Percentiles rank a stretch among this genome's conserved stretches.
These are phyloP conservation scores for Taphrina pruni DNA, from an alignment of 1,139 yeast genomes.

Conservation along the genomic window DNA sequence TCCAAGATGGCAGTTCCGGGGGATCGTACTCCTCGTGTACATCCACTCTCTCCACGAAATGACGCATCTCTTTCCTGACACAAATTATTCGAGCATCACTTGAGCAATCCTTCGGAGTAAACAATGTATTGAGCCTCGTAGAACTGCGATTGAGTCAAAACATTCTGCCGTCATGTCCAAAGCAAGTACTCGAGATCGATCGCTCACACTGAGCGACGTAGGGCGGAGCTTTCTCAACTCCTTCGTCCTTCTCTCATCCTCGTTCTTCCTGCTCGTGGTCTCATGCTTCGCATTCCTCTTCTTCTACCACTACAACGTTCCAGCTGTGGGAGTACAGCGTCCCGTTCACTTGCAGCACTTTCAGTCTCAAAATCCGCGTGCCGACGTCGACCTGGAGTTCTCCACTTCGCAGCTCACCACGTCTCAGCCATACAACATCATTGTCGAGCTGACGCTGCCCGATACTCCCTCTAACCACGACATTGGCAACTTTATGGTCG, in stretches of 20 bases:
- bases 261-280: constrained; percentile 22
- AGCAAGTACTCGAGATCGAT: neutral
- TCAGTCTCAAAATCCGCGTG: neutral
- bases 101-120: too few relatives aligned
- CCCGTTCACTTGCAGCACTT: constrained; percentile 26
- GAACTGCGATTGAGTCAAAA: too few relatives aligned
- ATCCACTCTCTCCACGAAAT: neutral
- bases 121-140: too few relatives aligned
- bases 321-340: constrained; percentile 13
- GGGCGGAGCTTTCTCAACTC: constrained; percentile 24
- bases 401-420: constrained; percentile 13
- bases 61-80: neutral
- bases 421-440: constrained; percentile 37
- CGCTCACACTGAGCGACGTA: constrained; percentile 15
- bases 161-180: constrained; percentile 4
- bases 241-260: constrained; percentile 16
- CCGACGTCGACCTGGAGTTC: constrained; percentile 20
- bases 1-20: too few relatives aligned
- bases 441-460: constrained; percentile 28
- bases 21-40: neutral
- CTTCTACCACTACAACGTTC: constrained; percentile 35
- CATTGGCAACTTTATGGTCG: constrained; percentile 41
- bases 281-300: constrained; percentile 27
- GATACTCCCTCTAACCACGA: constrained; percentile 28
- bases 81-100: too few relatives aligned